Conservation (phyloP, 345 rosid species). For the Limnanthes douglasii region DNA sequence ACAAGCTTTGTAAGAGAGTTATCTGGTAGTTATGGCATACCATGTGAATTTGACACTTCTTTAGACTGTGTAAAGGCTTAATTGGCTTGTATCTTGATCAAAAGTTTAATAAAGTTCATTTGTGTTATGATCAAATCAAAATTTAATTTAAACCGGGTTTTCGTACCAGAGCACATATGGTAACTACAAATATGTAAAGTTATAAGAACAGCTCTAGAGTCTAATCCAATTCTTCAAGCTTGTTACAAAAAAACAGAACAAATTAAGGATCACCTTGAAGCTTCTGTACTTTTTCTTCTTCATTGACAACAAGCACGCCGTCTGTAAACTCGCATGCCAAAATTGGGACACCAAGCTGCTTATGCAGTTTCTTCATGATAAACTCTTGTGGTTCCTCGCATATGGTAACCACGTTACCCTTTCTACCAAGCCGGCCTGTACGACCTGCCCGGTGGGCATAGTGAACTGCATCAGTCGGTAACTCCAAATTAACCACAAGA, state of each 20-base stretch:
- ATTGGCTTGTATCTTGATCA: too few relatives aligned
- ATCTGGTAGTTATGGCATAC: conserved; percentile 19
- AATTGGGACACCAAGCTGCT: conserved; percentile 59
- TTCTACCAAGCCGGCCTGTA: conserved; percentile 81
- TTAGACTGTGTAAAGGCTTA: too few relatives aligned
- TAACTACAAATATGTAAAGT: background rate
- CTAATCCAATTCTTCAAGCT: background rate
- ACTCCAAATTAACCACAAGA: conserved; percentile 73
- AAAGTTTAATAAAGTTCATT: too few relatives aligned
- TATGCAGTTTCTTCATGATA: conserved; percentile 79
- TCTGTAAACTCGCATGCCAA: conserved; percentile 67
- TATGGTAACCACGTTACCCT: conserved; percentile 66
- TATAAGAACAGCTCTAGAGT: background rate
- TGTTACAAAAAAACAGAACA: background rate
- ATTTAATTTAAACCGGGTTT: too few relatives aligned
- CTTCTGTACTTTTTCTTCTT: conserved; percentile 24
- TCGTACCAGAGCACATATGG: too few relatives aligned
- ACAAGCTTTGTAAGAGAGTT: conserved; percentile 58
- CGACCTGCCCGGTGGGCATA: conserved; percentile 90
- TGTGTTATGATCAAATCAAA: too few relatives aligned
- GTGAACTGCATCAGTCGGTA: conserved; percentile 70
- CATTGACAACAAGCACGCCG: conserved; percentile 50
- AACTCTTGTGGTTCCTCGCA: conserved; percentile 80
- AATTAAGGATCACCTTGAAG: conserved; percentile 1
- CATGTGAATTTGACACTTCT: background rate